Conservation (phyloP, 768 basidiomycete species). For the Leccinum truebloodii region DNA sequence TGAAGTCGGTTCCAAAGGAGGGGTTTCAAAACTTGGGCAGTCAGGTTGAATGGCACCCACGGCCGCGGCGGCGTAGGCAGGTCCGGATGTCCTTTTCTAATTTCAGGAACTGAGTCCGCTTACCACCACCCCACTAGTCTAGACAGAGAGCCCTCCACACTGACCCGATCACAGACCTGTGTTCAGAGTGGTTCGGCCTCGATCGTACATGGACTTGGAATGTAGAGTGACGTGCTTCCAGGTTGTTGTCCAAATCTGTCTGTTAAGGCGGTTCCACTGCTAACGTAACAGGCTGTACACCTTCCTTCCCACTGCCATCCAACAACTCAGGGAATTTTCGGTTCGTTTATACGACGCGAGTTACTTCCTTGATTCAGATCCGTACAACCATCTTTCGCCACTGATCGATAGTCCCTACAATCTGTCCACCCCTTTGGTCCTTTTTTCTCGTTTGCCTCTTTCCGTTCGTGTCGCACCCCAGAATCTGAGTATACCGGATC, state of each 20-base stretch:
- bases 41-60: neutral
- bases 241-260: constrained; percentile 14
- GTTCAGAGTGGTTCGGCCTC: neutral
- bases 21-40: constrained; percentile 4
- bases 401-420: constrained; percentile 16
- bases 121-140: neutral
- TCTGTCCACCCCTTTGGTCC: constrained; percentile 11
- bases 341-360: constrained; percentile 14
- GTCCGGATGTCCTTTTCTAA: neutral
- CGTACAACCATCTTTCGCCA: constrained; percentile 14
- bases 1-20: constrained; percentile 12
- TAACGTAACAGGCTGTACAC: constrained; percentile 33
- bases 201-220: neutral
- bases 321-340: constrained; percentile 15
- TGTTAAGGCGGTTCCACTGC: constrained; percentile 25
- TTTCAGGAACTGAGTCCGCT: constrained; percentile 7
- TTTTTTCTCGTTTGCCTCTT: constrained; percentile 15
- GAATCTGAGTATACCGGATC: constrained; percentile 22
- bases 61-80: neutral
- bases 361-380: constrained; percentile 22
- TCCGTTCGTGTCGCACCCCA: constrained; percentile 16
- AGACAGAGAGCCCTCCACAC: neutral
- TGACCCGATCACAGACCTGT: constrained; percentile 1
- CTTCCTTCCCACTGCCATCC: constrained; percentile 23
- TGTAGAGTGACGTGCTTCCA: neutral